A percentile compares a stretch with the other conserved stretches of the same genome.
Conservation (phyloP, 768 basidiomycete species). For the Boletus vinaceobasis region DNA sequence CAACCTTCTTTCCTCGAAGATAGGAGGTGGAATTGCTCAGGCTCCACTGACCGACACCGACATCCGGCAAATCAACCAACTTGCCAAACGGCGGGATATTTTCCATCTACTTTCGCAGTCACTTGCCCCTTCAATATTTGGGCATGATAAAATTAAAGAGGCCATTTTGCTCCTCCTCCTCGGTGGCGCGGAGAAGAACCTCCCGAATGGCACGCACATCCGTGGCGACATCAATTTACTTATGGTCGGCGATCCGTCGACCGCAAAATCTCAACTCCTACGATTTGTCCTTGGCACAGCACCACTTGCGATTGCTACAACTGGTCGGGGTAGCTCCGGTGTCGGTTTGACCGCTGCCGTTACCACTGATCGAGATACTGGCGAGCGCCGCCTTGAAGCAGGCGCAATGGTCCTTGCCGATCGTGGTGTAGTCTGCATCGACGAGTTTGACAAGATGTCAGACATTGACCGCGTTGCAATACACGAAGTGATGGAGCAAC, state of each 20-base stretch:
- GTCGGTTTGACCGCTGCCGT: conserved; percentile 99
- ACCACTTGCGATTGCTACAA: conserved; percentile 96
- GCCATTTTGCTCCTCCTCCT: conserved; percentile 91
- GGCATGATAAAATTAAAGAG: conserved; percentile 93
- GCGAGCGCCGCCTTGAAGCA: conserved; percentile 93
- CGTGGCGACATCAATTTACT: conserved; percentile 99
- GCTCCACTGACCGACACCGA: conserved; percentile 89
- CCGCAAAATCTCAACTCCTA: conserved; percentile 94
- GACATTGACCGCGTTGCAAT: conserved; percentile 98
- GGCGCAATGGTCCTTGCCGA: conserved; percentile 99
- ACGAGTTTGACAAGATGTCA: conserved; percentile 99
- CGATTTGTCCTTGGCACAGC: conserved; percentile 96
- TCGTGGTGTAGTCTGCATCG: conserved; percentile 97
- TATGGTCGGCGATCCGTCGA: conserved; percentile 99
- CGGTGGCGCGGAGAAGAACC: conserved; percentile 96
- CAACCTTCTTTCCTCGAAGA: conserved; percentile 90
- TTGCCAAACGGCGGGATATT: conserved; percentile 82
- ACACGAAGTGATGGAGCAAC: conserved; percentile 99
- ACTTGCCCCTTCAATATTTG: conserved; percentile 95
- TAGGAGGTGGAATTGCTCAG: conserved; percentile 93
- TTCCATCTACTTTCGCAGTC: conserved; percentile 89
- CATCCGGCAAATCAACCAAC: conserved; percentile 93
- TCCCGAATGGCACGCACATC: conserved; percentile 96
- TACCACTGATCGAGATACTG: conserved; percentile 96
- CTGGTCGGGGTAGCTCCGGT: conserved; percentile 96